Conservation (phyloP, 352 stramenopile species). For the Nothophytophthora sp. region DNA sequence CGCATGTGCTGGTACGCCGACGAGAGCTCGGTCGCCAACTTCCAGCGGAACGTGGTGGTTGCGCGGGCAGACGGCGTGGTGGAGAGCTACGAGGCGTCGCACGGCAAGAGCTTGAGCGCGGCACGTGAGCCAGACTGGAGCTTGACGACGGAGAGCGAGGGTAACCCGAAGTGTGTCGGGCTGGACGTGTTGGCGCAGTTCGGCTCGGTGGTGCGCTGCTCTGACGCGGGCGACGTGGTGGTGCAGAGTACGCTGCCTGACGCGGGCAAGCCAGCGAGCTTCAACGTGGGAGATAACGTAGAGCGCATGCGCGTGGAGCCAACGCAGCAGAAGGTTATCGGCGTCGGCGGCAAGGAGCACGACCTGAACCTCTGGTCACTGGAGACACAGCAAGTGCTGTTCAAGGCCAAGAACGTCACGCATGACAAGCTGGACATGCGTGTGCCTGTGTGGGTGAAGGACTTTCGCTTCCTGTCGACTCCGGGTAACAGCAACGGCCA, state of each 20-base stretch:
- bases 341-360: slow-evolving; percentile 80
- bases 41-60: slow-evolving; percentile 55
- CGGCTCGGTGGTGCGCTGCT: slow-evolving; percentile 74
- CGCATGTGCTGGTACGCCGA: slow-evolving; percentile 63
- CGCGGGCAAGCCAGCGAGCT: slow-evolving; percentile 37
- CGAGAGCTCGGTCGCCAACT: slow-evolving; percentile 33
- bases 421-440: slow-evolving; percentile 89
- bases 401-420: slow-evolving; percentile 87
- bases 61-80: slow-evolving; percentile 61
- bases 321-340: slow-evolving; percentile 54
- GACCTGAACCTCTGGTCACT: slow-evolving; percentile 84
- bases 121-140: slow-evolving; percentile 48
- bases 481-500: slow-evolving; percentile 67
- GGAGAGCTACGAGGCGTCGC: slow-evolving; percentile 56
- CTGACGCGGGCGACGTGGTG: slow-evolving; percentile 49
- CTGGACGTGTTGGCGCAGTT: slow-evolving; percentile 60
- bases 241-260: slow-evolving; percentile 48
- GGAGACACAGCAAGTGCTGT: slow-evolving; percentile 74
- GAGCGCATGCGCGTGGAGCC: slow-evolving; percentile 58
- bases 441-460: slow-evolving; percentile 90
- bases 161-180: slow-evolving; percentile 43
- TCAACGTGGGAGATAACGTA: slow-evolving; percentile 58
- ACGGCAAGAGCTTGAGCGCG: slow-evolving; percentile 34
- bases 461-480: slow-evolving; percentile 60
- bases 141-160: slow-evolving; percentile 26